Evolutionary conservation across 768 basidiomycete species (phyloP), one percentile per base, ranked within the genome.

Genomic region (Neoboletus magnificus): DNA sequence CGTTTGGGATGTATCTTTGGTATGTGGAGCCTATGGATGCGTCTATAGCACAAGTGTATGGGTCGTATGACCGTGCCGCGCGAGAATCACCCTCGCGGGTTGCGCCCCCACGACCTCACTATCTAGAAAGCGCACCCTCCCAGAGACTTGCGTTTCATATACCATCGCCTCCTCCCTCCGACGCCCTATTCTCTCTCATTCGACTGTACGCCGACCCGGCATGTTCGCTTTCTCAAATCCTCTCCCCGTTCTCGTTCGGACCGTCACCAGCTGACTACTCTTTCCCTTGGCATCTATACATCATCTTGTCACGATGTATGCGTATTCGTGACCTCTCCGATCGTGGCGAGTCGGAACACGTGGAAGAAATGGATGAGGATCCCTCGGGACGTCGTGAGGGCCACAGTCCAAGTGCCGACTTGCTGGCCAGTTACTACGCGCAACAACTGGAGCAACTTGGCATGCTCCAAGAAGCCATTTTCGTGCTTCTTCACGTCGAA

Each of bases 1-100:
- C 87, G 1, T 91, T 98, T 66, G 97, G 92, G 3, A 73, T 98
- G 42, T 86, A 87, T 57, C 74, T 98, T 32, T 99, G 97, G 97
- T 98, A 86, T 68, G 85, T 84, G 1, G 79, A 86, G 41, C 79
- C 83, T 3, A 77, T 92, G 60, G 82, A 89, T 56, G 79, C 87
- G 3, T 76, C 90, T 5, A 82, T 93, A 55, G 75, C 82, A 2
- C 81, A 88, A 41, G 86, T 87, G 1, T 85, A 91, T 61, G 70
- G 77, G 12, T 73, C 80, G 1, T 96, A 89, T 67, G 78, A 82
- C 32, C 66, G 71, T 13, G 71, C 74, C 13, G 70, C 70, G 59
- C 75, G 72, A 55, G 64, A 74, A 57, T 65, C 70, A 44, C 58
- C 74, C 45, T 58, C 73, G 56, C 71, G 76, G 48, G 72, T 83